Conservation (phyloP, 805 yeast genomes). For the Alloascoidea africana region DNA sequence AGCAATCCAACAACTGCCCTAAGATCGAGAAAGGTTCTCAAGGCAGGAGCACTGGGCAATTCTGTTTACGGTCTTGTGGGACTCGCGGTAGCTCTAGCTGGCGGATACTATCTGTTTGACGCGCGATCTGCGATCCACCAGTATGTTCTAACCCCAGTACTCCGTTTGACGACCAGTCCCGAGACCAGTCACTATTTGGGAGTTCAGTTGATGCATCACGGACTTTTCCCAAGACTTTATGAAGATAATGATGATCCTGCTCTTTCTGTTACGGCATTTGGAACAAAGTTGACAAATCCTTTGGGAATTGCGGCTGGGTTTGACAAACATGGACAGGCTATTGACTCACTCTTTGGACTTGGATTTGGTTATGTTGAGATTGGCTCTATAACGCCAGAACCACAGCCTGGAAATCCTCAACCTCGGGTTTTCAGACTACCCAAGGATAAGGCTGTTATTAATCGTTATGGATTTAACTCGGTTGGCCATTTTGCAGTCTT, state of each 20-base stretch:
- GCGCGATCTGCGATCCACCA: slow-evolving; percentile 77
- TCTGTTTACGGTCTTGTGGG: slow-evolving; percentile 16
- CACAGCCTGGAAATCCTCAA: slow-evolving; percentile 90
- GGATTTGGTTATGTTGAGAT: slow-evolving; percentile 89
- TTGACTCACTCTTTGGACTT: slow-evolving; percentile 58
- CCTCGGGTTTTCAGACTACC: slow-evolving; percentile 85
- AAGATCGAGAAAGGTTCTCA: too few species aligned
- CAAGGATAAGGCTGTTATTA: slow-evolving; percentile 79
- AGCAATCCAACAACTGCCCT: too few species aligned
- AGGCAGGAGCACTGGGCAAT: too few species aligned
- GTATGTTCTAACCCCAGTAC: slow-evolving; percentile 62
- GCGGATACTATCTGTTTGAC: slow-evolving; percentile 45
- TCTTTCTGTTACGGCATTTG: slow-evolving; percentile 50
- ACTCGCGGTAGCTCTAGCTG: slow-evolving; percentile 13
- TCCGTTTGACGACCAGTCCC: slow-evolving; percentile 60
- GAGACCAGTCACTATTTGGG: slow-evolving; percentile 78
- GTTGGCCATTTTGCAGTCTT: slow-evolving; percentile 69
- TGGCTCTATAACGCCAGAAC: slow-evolving; percentile 84
- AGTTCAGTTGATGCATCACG: slow-evolving; percentile 50
- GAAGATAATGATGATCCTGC: slow-evolving; percentile 35
- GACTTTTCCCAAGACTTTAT: slow-evolving; percentile 46
- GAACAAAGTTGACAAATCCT: slow-evolving; percentile 52
- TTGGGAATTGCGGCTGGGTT: slow-evolving; percentile 93
- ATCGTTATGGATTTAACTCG: slow-evolving; percentile 91
- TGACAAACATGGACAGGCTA: slow-evolving; percentile 86